A percentile compares a stretch with the other conserved stretches of the same genome.
Evolutionary conservation across 2,329 filamentous ascomycete genomes (phyloP).

Genomic region (Zymoseptoria passerinii): DNA sequence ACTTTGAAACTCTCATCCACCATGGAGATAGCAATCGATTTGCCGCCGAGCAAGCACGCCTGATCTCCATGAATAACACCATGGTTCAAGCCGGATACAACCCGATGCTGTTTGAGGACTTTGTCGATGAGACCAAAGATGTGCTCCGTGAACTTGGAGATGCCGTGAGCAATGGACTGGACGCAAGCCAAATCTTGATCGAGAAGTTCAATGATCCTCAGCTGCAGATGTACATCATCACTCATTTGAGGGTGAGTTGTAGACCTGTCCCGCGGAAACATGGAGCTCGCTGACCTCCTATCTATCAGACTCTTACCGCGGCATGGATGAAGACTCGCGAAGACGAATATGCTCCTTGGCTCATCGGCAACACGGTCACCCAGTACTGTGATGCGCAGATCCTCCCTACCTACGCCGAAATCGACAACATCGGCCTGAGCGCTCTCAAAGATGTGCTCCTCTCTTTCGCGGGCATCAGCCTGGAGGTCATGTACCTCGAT

Average conservation of each 20-base stretch:
- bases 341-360: constrained; percentile 62
- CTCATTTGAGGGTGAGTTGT: constrained; percentile 57
- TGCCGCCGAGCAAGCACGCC: constrained; percentile 60
- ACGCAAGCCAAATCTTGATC: constrained; percentile 36
- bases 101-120: constrained; percentile 68
- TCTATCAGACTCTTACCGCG: constrained; percentile 64
- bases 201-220: constrained; percentile 63
- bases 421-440: constrained; percentile 80
- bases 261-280: not conserved
- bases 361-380: constrained; percentile 53
- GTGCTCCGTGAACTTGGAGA: constrained; percentile 56
- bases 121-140: constrained; percentile 64
- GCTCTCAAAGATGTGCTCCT: constrained; percentile 72
- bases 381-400: constrained; percentile 63
- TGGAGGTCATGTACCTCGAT: constrained; percentile 89
- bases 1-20: constrained; percentile 77
- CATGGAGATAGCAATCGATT: constrained; percentile 57
- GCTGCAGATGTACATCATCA: constrained; percentile 68
- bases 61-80: constrained; percentile 62
- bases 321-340: constrained; percentile 73
- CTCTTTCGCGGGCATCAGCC: constrained; percentile 65
- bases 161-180: constrained; percentile 44
- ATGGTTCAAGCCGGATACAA: constrained; percentile 62
- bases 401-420: constrained; percentile 70
- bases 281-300: constrained; percentile 3